Evolutionary conservation across 106 monocot genomes (phyloP), one percentile per base, ranked within the genome.

Genomic region (Dioscorea alata): DNA sequence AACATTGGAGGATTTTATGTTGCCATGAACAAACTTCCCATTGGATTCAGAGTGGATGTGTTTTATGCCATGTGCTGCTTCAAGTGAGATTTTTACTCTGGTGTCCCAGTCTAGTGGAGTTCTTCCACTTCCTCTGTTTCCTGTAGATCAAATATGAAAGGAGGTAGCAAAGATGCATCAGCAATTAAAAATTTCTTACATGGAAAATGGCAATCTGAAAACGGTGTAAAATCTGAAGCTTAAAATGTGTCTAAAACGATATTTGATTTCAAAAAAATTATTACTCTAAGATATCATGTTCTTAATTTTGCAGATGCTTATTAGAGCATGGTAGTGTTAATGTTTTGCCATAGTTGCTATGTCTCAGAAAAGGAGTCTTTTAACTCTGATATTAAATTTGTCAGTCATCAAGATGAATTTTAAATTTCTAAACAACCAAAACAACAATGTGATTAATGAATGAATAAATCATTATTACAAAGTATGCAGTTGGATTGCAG

Each of bases 11-110:
- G 96, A 79, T 67, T 92, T 91, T 25, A 96, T 82, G 75, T 91
- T 92, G 25, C 96, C 96, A 75, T 96, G 96, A 53, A 70, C 71
- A 54, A 96, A 80, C 68, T 82, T 96, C 12, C 82, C 84, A 5
- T 85, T 75, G 4, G 81, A 81, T 66, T 84, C 81, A 4, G 77
- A 63, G 66, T 96, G 96, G 48, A 96, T 75, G 70, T 81, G 82
- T 0, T 77, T 77, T 4, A 92, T 64, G 42, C 96, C 96, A 0
- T 74, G 84, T 5, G 96, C 88, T 8, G 84, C 72, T 31, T 77
- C 82, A 4, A 88, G 79, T 8, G 78, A 50, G n/a, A 92, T 92
- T 75, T 86, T 91, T 66, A 96, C 28, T 49, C 96, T 79, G 12
- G 88, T 50, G 42, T 80, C 84, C 96, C 96, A 96, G 35, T 84